phyloP scores from a whole-genome alignment of 1,139 yeast species.

The Candida pseudocylindracea region DNA sequence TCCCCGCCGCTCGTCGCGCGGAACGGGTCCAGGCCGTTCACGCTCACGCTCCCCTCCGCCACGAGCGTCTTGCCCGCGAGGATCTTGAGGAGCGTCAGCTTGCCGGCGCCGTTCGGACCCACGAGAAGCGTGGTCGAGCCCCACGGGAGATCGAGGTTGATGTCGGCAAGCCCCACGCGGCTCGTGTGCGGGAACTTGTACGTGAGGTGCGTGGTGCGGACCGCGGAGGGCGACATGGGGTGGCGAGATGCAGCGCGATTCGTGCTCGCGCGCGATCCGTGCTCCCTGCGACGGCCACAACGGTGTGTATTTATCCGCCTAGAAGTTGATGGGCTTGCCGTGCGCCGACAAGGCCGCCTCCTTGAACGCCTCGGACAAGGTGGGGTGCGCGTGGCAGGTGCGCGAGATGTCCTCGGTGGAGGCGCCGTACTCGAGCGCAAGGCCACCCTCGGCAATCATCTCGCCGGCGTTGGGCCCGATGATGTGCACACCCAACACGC shows the following conservation, averaged over 20 bases:
- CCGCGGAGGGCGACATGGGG: too few species aligned
- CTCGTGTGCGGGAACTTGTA: too few species aligned
- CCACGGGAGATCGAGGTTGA: conserved; percentile 38
- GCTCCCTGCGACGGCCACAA: too few species aligned
- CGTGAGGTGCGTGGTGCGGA: too few species aligned
- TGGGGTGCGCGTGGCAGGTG: conserved; percentile 98
- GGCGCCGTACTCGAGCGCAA: conserved; percentile 98
- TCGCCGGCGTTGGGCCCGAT: conserved; percentile 98
- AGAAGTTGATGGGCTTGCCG: conserved; percentile 63
- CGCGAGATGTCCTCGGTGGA: conserved; percentile 95
- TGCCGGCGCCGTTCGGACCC: conserved; percentile 97
- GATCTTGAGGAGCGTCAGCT: conserved; percentile 64
- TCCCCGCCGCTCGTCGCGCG: conserved; percentile 34
- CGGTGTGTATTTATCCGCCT: too few species aligned
- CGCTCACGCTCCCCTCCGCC: conserved; percentile 38
- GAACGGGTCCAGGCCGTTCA: conserved; percentile 81
- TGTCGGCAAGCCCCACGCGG: conserved; percentile 31
- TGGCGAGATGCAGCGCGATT: too few species aligned
- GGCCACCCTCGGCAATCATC: conserved; percentile 97
- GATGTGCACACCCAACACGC: conserved; percentile 91
- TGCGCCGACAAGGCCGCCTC: conserved; percentile 93
- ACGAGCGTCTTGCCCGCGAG: conserved; percentile 85
- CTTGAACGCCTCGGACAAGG: conserved; percentile 92
- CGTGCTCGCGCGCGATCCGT: too few species aligned
- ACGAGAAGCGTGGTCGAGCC: conserved; percentile 56